Evolutionary conservation across 257 asterid genomes (phyloP), one percentile per base, ranked within the genome.

Genomic region (Haberlea rhodopensis): DNA sequence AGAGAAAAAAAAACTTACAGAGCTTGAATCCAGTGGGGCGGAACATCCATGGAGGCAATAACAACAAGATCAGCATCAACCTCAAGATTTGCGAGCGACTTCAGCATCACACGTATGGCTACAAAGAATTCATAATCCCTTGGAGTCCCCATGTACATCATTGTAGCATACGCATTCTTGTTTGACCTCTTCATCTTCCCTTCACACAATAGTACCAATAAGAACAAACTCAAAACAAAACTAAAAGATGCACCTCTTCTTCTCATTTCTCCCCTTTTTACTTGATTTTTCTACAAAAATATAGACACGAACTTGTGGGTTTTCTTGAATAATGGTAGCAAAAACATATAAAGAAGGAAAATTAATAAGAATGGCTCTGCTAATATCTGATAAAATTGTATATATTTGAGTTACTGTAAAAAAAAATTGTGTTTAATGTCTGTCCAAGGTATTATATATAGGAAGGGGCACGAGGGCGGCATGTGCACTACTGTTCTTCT

Each of bases 81-180:
- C 13, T 73, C 53, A 0, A 89, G 88, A 49, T 69, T 60, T 5
- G 67, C 25, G 49, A 91, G 87, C 0, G 96, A 87, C 67, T 78
- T 80, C 22, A 91, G 84, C 96, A 91, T 80, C 67, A 91, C 98
- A 32, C 98, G 91, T 37, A 79, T 82, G 24, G 95, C 96, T 20
- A 85, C 70, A 67, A 89, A 91, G 82, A 89, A 91, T 71, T 91
- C 98, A 67, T 91, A 91, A 69, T 91, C 98, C 56, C 98, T 74
- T 0, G 98, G 96, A 5, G 98, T 91, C 0, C 98, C 98, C 98
- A 89, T 91, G 28, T 91, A 91, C 95, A 91, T 91, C 98, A 91
- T 91, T 5, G 98, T 91, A 1, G 95, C 96, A 63, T 91, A 91
- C 0, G 98, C 98, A 75, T 85, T 80, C 34, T 64, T 77, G 68